phyloP scores from a whole-genome alignment of 164 flowering plant species.

The Malania oleifera region DNA sequence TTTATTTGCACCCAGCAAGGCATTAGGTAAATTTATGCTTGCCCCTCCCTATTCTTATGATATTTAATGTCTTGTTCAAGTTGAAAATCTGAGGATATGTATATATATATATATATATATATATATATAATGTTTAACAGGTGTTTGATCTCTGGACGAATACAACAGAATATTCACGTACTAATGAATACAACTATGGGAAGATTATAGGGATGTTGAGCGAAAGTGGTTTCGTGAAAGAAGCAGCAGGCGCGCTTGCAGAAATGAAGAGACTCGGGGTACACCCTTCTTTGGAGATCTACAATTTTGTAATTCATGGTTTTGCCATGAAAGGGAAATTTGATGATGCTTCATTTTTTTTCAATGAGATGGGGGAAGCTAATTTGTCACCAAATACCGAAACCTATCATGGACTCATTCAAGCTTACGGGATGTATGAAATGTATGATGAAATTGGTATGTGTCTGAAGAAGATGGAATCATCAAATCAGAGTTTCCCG shows the following conservation, averaged over 20 bases:
- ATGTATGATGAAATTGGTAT: constrained; percentile 59
- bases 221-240: constrained; percentile 37
- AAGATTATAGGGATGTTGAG: constrained; percentile 36
- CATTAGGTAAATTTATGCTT: constrained; percentile 9
- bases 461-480: constrained; percentile 51
- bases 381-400: constrained; percentile 24
- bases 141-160: constrained; percentile 54
- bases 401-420: constrained; percentile 47
- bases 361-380: constrained; percentile 38
- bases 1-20: not conserved
- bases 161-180: constrained; percentile 31
- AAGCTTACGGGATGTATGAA: constrained; percentile 42
- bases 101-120: no score
- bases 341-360: constrained; percentile 30
- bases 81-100: constrained; percentile 5
- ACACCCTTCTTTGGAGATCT: constrained; percentile 29
- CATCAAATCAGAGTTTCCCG: constrained; percentile 33
- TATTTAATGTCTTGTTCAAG: not conserved
- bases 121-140: no score
- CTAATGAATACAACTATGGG: constrained; percentile 34
- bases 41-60: not conserved
- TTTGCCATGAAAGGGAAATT: constrained; percentile 36
- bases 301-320: constrained; percentile 46
- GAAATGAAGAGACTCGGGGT: constrained; percentile 34
- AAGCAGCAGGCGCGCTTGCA: constrained; percentile 24